Evolutionary conservation across 306 rosid genomes (phyloP).

Genomic region (Hippophae gyantsensis): DNA sequence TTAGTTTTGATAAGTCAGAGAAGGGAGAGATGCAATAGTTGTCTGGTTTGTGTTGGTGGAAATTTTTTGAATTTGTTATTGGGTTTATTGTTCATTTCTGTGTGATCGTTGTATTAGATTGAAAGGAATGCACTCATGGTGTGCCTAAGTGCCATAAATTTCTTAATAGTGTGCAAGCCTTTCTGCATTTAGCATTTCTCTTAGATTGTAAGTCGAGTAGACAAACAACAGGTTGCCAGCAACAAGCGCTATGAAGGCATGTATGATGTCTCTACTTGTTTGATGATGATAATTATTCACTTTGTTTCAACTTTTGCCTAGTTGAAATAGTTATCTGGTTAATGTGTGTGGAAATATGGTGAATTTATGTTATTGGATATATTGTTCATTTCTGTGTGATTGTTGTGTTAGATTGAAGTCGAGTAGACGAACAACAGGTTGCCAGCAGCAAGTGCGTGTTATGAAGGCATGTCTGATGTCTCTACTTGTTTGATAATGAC

Average conservation of each 20-base stretch:
- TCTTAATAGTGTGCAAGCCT: too few relatives aligned
- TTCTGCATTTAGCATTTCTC: too few relatives aligned
- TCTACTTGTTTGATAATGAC: conserved; percentile 3
- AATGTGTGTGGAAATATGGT: too few relatives aligned
- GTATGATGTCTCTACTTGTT: conserved; percentile 9
- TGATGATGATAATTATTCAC: conserved; percentile 1
- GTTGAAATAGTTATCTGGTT: not conserved
- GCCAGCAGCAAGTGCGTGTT: conserved; percentile 23
- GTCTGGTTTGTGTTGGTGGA: too few relatives aligned
- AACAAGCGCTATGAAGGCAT: conserved; percentile 38
- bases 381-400: not conserved
- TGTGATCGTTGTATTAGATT: conserved; percentile 30
- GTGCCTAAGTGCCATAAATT: too few relatives aligned
- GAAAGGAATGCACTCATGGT: conserved; percentile 1
- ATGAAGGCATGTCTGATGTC: conserved; percentile 44
- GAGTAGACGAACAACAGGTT: conserved; percentile 36
- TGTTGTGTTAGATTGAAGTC: conserved; percentile 41
- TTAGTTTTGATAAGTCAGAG: not conserved
- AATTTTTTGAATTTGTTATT: too few relatives aligned
- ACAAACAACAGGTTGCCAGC: conserved; percentile 38
- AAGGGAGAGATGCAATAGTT: not conserved
- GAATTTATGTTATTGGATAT: not conserved
- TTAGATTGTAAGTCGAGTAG: conserved; percentile 12
- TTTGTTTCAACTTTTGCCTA: conserved; percentile 10
- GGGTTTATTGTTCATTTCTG: not conserved